Base-by-base conservation (phyloP, 495 filamentous ascomycete species). In the Lophiostoma macrostomum region DNA sequence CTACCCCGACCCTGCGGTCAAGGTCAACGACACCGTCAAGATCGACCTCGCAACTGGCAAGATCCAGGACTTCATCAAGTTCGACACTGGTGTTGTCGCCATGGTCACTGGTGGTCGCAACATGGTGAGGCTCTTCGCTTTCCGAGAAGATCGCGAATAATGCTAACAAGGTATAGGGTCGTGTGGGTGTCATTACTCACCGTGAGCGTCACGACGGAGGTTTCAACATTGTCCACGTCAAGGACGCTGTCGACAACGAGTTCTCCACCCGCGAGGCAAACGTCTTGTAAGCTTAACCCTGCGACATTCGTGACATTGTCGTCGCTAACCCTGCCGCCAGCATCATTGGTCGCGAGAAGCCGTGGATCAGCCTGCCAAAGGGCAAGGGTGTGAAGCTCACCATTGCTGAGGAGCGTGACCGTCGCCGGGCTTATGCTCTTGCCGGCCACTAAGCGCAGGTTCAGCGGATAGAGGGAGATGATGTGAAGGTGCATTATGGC, bases 1-100 rank as follows among this genome's bases (percentile, higher is more conserved):
- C 65, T 98, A 96, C 83, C 94, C 93, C 53, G 93, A 98, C 76
- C 93, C 94, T 24, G 71, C 82, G 54, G 93, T 98, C 83, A 93
- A 91, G 81, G 91, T 98, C 78, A 97, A 97, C 81, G 94, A 98
- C 81, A 96, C 93, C 53, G 90, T 98, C 75, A 98, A 98, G 86
- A 90, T 98, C 65, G 88, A 97, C 66, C 80, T 97, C 40, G 80
- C 88, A 64, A 93, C 91, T 46, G 93, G 93, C 79, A 97, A 97
- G 83, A 94, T 97, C 78, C 65, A 72, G 60, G 93, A 97, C 74
- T 96, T 83, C 78, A 90, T 96, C 82, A 82, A 80, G 73, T 98
- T 98, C 78, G 93, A 98, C 74, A 95, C 88, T 66, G 93, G 91
- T 74, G 87, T 88, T 69, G 90, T 97, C 70, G 87, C 85, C 73